A percentile compares a stretch with the other conserved stretches of the same genome.
phyloP scores from a whole-genome alignment of 2,329 filamentous ascomycete genomes.

The Sporothrix globosa region DNA sequence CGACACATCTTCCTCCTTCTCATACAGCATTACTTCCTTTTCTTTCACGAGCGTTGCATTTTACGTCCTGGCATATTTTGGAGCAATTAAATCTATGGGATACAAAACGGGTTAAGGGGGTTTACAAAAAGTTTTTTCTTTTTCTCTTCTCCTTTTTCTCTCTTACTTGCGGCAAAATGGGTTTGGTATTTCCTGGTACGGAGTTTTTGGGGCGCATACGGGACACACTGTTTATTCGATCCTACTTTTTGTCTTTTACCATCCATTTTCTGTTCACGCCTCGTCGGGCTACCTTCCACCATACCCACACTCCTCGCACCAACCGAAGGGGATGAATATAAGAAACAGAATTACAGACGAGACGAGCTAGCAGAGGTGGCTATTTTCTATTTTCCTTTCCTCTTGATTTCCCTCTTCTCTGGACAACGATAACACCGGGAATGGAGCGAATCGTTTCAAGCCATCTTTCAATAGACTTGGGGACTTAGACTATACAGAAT shows the following conservation, averaged over 20 bases:
- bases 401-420: background rate
- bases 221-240: background rate
- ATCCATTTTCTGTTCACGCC: background rate
- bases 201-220: constrained; percentile 19
- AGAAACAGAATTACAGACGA: background rate
- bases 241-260: background rate
- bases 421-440: background rate
- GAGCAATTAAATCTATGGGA: constrained; percentile 28
- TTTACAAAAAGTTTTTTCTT: constrained; percentile 13
- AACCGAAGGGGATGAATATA: constrained; percentile 6
- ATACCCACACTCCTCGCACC: constrained; percentile 21
- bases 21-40: constrained; percentile 16
- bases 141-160: background rate
- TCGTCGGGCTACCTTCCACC: background rate
- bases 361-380: background rate
- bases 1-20: background rate
- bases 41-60: constrained; percentile 3
- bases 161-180: background rate
- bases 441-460: constrained; percentile 8
- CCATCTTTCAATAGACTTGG: background rate
- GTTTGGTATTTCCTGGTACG: constrained; percentile 17
- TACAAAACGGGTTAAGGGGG: constrained; percentile 2
- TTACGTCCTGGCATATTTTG: constrained; percentile 23
- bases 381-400: background rate
- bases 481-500: constrained; percentile 7